Conservation (phyloP, 78 protist genomes). For the Dictyostelium brefeldianum region DNA sequence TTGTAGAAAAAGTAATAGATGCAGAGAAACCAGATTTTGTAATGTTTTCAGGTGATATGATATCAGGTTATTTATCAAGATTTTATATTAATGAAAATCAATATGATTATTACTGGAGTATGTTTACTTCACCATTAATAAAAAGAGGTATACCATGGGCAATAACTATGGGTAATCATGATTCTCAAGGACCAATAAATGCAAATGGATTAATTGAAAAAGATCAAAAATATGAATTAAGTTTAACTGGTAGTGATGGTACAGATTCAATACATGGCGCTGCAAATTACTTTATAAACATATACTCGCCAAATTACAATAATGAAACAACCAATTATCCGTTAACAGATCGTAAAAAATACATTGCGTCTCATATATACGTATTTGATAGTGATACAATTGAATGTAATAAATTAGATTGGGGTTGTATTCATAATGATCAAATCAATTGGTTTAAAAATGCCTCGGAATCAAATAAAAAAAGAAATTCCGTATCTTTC, state of each 20-base stretch:
- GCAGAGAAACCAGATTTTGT: conserved; percentile 54
- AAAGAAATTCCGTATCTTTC: conserved; percentile 6
- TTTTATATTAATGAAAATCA: background rate
- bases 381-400: conserved; percentile 33
- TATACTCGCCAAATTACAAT: background rate
- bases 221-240: conserved; percentile 8
- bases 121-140: conserved; percentile 10
- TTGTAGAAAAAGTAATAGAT: conserved; percentile 24
- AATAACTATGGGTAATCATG: conserved; percentile 62
- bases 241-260: background rate
- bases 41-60: conserved; percentile 74
- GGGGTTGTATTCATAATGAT: conserved; percentile 35
- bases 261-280: background rate
- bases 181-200: conserved; percentile 17
- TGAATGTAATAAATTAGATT: background rate
- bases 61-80: conserved; percentile 5
- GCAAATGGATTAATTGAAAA: background rate
- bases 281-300: conserved; percentile 20
- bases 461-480: background rate
- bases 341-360: background rate
- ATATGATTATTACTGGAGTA: conserved; percentile 29
- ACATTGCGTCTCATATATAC: conserved; percentile 3
- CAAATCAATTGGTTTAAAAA: conserved; percentile 39
- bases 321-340: background rate
- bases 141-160: conserved; percentile 58